Evolutionary conservation across 2,329 filamentous ascomycete species (phyloP), one percentile per base, ranked within the genome.

Genomic region (Magnaporthales sp.): DNA sequence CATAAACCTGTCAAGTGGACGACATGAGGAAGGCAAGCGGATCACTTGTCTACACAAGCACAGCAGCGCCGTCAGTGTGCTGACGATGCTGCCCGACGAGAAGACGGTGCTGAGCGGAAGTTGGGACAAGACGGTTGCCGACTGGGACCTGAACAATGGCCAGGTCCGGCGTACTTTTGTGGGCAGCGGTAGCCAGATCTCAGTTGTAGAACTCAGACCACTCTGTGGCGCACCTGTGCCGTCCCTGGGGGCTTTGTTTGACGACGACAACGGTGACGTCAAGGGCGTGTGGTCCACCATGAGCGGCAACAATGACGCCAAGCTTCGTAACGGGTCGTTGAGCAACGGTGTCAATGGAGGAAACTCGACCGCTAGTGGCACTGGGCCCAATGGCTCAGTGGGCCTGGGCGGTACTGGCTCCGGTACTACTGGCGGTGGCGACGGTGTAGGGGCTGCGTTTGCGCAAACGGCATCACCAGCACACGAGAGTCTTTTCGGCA

Each of bases 141-240:
- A 98, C 75, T 99, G 95, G 95, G 95, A 98, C 75, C 77, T 99
- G 29, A 92, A 98, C 73, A 95, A 87, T 1, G 95, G 95, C 0
- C 84, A 90, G 72, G 83, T 90, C 7, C 89, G 88, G 70, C 86
- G 93, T 11, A 84, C 85, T 4, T 99, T 95, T 73, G 88, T 89
- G 62, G 89, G 90, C 1, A 91, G 84, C 66, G 91, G 89, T 15
- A 84, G 91, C 6, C 95, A 99, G 74, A 93, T 98, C 68, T 95
- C 92, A 2, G 88, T 92, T 1, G 88, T 99, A 56, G 93, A 98
- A 77, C 85, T 92, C 67, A 86, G 95, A 3, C 94, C 95, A 2
- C 83, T 90, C 66, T 92, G 88, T 27, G 89, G 86, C 32, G 78
- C 91, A 0, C 88, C 91, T 1, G 85, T 98, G 1, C 92, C 93